Base-by-base conservation (phyloP, 768 basidiomycete species). In the Trametes maxima region DNA sequence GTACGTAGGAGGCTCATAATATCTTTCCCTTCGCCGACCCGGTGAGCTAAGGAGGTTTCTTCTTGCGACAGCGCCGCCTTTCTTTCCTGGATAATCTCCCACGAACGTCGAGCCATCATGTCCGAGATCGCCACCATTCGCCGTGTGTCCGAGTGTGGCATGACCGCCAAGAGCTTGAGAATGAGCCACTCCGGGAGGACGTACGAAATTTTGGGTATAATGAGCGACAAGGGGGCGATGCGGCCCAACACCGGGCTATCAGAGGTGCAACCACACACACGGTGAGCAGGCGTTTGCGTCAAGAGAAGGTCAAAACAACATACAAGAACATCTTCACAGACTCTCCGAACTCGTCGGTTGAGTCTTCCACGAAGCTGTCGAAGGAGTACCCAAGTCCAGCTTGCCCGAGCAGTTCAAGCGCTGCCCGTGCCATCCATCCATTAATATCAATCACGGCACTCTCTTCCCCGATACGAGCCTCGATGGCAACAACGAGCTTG, bases 1-100 rank as follows among this genome's bases (percentile, higher is more conserved):
- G 54, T 59, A 82, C 80, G 70, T 19, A 82, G 65, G 44, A 81
- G 73, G 57, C 77, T 81, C 59, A 82, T 73, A 22, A 84, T 74
- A 62, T 82, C 81, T 39, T 78, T 78, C 12, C 77, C 77, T 48
- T 70, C 68, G 1, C 59, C 64, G 11, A 65, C 44, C 25, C 58
- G 49, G 7, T 50, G 33, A 2, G 53, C 14, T 2, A 59, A 25
- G 5, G 66, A 72, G 25, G 72, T 70, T 33, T 78, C 77, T 10
- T 76, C 78, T 19, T 66, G 63, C n/a, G 54, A 56, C 5, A 80
- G 43, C 1, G 78, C 74, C 33, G 59, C 63, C 59, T 74, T 75
- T 68, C 81, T 82, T 13, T 69, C 63, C 13, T 74, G 62, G 39
- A 64, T 58, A 5, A 83, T 75, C 2, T 72, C 66, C 2, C 64